Conservation (phyloP, 192 early-diverging fungal genomes). For the Linderina pennispora region DNA sequence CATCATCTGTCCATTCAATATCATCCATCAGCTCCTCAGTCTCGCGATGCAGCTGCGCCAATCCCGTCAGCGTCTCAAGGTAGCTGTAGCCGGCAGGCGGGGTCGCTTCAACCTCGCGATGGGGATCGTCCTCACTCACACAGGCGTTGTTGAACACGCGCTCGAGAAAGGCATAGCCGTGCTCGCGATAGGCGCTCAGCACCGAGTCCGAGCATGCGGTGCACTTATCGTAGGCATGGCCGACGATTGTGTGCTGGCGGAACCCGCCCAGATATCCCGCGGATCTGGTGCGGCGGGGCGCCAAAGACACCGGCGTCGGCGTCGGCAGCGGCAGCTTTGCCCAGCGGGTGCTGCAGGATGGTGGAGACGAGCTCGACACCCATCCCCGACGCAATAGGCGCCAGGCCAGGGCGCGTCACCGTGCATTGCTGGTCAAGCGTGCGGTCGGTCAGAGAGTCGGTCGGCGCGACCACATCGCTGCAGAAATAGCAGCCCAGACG, state of each 20-base stretch:
- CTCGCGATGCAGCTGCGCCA: constrained; percentile 71
- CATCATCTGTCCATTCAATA: constrained; percentile 72
- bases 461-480: constrained; percentile 96
- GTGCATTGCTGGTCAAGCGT: constrained; percentile 99
- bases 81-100: constrained; percentile 53
- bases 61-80: constrained; percentile 82
- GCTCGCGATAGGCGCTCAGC: constrained; percentile 54
- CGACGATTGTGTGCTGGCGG: constrained; percentile 74
- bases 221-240: constrained; percentile 81
- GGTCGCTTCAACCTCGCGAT: constrained; percentile 4
- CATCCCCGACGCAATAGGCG: constrained; percentile 76
- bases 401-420: constrained; percentile 93
- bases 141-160: constrained; percentile 58
- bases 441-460: constrained; percentile 87
- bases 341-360: constrained; percentile 66
- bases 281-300: constrained; percentile 88
- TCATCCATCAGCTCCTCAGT: constrained; percentile 64
- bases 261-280: constrained; percentile 87
- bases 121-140: constrained; percentile 24
- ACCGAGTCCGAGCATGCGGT: constrained; percentile 78
- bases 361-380: constrained; percentile 92
- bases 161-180: constrained; percentile 70
- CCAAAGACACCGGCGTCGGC: constrained; percentile 53
- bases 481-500: constrained; percentile 95
- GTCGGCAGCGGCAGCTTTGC: constrained; percentile 12